Evolutionary conservation across 2,329 filamentous ascomycete genomes (phyloP), one percentile per base, ranked within the genome.

Genomic region (Cladosporium velox): DNA sequence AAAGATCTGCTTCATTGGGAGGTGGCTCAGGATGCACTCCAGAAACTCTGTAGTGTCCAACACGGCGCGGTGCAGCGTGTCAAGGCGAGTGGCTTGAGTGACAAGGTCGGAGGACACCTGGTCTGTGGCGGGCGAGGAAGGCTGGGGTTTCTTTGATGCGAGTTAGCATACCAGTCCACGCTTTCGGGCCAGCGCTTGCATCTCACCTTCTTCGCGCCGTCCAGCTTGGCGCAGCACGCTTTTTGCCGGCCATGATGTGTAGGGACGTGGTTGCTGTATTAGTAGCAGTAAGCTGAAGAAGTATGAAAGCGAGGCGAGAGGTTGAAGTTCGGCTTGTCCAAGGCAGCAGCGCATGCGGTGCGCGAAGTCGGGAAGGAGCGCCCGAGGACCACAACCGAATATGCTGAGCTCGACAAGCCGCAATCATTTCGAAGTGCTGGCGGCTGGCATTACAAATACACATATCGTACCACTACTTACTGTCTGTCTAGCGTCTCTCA

Each of bases 21-120:
- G 38, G 35, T 60, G 32, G 28, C 57, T 18, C 14, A 64, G 54
- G 5, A 67, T 47, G 34, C 30, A 2, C 26, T 64, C 60, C 3
- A 67, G 60, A 3, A 67, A 4, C 49, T 67, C 65, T 8, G 30
- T 30, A 26, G 65, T 64, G 18, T 41, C 18, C 57, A 67, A 41
- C 10, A 64, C 65, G 12, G 60, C 65, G 8, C 21, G 47, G 26
- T 51, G 21, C 47, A 28, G 49, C 24, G 49, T 7, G 24, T 28
- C 26, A 28, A 18, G 49, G 26, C 10, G 49, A 44, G 38, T 5
- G 14, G 38, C 1, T 10, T 44, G 38, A 44, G 38, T n/a, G 2
- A 10, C 38, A 6, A n/a, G 38, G 6, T 44, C 18, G 18, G 38
- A n/a, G 38, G 38, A 10, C 2, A 10, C 6, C 18, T n/a, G 5